Percentiles rank a stretch among this genome's conserved stretches.
phyloP scores from a whole-genome alignment of 2,329 filamentous ascomycete species.

The Aspergillus sp. region DNA sequence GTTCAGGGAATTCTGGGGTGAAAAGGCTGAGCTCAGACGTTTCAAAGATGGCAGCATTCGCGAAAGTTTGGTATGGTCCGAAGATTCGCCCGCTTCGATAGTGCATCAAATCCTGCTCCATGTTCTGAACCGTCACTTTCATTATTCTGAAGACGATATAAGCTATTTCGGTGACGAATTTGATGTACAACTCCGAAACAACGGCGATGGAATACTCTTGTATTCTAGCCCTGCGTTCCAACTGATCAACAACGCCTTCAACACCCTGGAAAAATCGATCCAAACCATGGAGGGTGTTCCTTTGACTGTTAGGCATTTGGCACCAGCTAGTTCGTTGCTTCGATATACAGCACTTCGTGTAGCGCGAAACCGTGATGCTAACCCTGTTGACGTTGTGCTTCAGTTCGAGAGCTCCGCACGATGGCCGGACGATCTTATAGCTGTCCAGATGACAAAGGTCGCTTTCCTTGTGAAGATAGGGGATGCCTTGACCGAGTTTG shows the following conservation, averaged over 20 bases:
- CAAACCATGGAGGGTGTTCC: conserved; percentile 79
- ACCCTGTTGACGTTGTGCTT: conserved; percentile 74
- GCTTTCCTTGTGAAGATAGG: conserved; percentile 78
- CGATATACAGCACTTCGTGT: conserved; percentile 62
- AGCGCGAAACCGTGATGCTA: conserved; percentile 23
- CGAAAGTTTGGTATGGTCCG: conserved; percentile 85
- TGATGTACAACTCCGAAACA: conserved; percentile 34
- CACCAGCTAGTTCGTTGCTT: conserved; percentile 68
- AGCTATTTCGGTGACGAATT: conserved; percentile 53
- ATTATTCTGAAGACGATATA: conserved; percentile 56
- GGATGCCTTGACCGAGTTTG: conserved; percentile 65
- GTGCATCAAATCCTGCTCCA: conserved; percentile 78
- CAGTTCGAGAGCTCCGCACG: conserved; percentile 91
- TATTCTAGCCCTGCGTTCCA: conserved; percentile 60
- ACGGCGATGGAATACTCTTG: conserved; percentile 38
- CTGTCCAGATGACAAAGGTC: conserved; percentile 90
- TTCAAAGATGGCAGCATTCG: conserved; percentile 95
- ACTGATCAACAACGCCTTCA: conserved; percentile 67
- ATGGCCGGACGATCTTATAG: conserved; percentile 89
- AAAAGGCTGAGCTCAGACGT: conserved; percentile 85
- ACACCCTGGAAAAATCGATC: conserved; percentile 72
- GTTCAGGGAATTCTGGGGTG: conserved; percentile 93
- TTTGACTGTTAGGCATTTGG: conserved; percentile 78
- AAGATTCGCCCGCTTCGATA: conserved; percentile 62
- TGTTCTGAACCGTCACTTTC: conserved; percentile 68